Conservation (phyloP, 208 protist species). For the Zelonia costaricensis region DNA sequence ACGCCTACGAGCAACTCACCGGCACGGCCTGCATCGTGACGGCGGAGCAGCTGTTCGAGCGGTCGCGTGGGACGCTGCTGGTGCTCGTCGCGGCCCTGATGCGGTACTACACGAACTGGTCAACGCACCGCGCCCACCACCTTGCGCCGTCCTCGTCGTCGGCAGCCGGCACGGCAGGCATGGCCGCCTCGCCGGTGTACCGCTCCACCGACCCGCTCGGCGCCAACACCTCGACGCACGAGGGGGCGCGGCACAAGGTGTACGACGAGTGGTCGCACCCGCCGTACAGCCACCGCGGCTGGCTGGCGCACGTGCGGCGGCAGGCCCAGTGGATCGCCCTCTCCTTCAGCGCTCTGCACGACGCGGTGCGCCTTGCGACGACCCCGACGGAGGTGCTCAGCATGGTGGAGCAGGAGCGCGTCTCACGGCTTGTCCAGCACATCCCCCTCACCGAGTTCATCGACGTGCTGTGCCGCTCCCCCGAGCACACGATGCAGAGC, state of each 20-base stretch:
- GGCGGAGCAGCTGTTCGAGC: conserved; percentile 49
- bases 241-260: conserved; percentile 25
- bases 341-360: conserved; percentile 76
- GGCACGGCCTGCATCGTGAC: conserved; percentile 47
- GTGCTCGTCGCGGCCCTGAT: conserved; percentile 70
- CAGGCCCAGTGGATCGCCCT: conserved; percentile 74
- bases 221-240: conserved; percentile 6
- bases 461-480: conserved; percentile 53
- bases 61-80: conserved; percentile 49
- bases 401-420: conserved; percentile 53
- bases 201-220: conserved; percentile 5
- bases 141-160: conserved; percentile 15
- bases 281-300: conserved; percentile 50
- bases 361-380: conserved; percentile 40
- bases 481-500: conserved; percentile 31
- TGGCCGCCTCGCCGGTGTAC: neutral
- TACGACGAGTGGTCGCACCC: conserved; percentile 67
- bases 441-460: conserved; percentile 49
- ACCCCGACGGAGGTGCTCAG: conserved; percentile 27
- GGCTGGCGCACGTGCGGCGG: conserved; percentile 44
- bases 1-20: conserved; percentile 71
- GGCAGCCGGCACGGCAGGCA: neutral
- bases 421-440: conserved; percentile 35
- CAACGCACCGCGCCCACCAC: conserved; percentile 41
- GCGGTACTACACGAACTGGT: conserved; percentile 76